Percentiles rank a stretch among this genome's conserved stretches.
Evolutionary conservation across 129 eudicot species (phyloP).

Genomic region (Flaveria ramosissima): DNA sequence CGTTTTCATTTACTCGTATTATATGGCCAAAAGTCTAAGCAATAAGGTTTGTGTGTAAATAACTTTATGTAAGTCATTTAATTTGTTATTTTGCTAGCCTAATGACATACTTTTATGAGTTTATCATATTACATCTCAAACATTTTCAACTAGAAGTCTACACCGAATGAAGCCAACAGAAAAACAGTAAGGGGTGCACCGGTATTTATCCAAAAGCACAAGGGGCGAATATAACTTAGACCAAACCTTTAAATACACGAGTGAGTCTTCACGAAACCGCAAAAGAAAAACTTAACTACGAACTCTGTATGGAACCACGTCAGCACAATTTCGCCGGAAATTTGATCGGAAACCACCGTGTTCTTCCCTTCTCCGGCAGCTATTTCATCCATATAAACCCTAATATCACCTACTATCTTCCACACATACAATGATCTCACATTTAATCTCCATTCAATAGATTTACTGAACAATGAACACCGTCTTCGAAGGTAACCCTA

Average conservation of each 20-base stretch:
- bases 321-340: slow-evolving; percentile 19
- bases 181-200: background rate
- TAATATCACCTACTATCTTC: slow-evolving; percentile 21
- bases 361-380: slow-evolving; percentile 28
- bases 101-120: too few species aligned
- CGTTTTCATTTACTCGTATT: too few species aligned
- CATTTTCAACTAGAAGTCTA: too few species aligned
- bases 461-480: slow-evolving; percentile 35
- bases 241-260: slow-evolving; percentile 32
- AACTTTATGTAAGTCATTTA: too few species aligned
- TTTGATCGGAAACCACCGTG: slow-evolving; percentile 23
- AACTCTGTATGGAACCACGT: slow-evolving; percentile 19
- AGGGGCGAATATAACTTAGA: background rate
- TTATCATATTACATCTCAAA: too few species aligned
- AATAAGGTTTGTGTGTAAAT: too few species aligned
- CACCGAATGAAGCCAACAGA: background rate
- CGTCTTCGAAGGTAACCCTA: slow-evolving; percentile 45
- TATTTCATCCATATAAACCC: slow-evolving; percentile 23
- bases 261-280: background rate
- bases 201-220: slow-evolving; percentile 4
- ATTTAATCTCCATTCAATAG: slow-evolving; percentile 4
- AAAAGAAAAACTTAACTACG: slow-evolving; percentile 12
- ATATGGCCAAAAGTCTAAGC: too few species aligned
- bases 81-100: too few species aligned
- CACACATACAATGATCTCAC: slow-evolving; percentile 14